Percentiles rank a stretch among this genome's conserved stretches.
Evolutionary conservation across 2,329 filamentous ascomycete species (phyloP).

Genomic region (Leptographium radiaticola): DNA sequence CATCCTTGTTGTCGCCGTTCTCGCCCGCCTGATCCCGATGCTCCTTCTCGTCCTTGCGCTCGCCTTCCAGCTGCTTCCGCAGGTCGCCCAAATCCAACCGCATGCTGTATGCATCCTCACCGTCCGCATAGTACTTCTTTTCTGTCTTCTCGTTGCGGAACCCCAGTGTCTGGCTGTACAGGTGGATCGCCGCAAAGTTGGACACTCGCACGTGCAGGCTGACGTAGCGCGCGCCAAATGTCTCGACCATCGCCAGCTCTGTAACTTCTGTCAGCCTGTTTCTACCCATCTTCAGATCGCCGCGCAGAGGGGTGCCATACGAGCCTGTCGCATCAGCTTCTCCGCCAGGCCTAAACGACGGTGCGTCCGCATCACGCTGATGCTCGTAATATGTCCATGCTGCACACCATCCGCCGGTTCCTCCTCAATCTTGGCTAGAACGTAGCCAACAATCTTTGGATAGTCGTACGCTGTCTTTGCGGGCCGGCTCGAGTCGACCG

Average conservation of each 20-base stretch:
- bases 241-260: slow-evolving; percentile 96
- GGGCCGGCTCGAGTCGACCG: slow-evolving; percentile 78
- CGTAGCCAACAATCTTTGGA: slow-evolving; percentile 95
- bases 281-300: background rate
- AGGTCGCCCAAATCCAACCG: slow-evolving; percentile 64
- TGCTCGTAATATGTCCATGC: slow-evolving; percentile 90
- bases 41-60: slow-evolving; percentile 21
- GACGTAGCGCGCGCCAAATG: slow-evolving; percentile 82
- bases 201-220: slow-evolving; percentile 90
- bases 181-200: slow-evolving; percentile 78
- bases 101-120: slow-evolving; percentile 94
- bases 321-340: slow-evolving; percentile 93
- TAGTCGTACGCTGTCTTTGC: slow-evolving; percentile 71
- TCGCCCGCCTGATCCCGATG: slow-evolving; percentile 21
- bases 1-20: slow-evolving; percentile 24
- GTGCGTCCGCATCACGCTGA: slow-evolving; percentile 95
- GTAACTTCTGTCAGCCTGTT: no score
- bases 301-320: slow-evolving; percentile 37
- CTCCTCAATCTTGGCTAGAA: slow-evolving; percentile 99
- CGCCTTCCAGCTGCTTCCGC: slow-evolving; percentile 31
- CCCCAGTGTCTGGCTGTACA: slow-evolving; percentile 85
- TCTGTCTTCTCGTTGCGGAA: slow-evolving; percentile 83
- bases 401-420: slow-evolving; percentile 81
- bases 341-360: slow-evolving; percentile 82
- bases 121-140: slow-evolving; percentile 89